Base-by-base conservation (phyloP, 2,329 filamentous ascomycete genomes). In the Calonectria montana region DNA sequence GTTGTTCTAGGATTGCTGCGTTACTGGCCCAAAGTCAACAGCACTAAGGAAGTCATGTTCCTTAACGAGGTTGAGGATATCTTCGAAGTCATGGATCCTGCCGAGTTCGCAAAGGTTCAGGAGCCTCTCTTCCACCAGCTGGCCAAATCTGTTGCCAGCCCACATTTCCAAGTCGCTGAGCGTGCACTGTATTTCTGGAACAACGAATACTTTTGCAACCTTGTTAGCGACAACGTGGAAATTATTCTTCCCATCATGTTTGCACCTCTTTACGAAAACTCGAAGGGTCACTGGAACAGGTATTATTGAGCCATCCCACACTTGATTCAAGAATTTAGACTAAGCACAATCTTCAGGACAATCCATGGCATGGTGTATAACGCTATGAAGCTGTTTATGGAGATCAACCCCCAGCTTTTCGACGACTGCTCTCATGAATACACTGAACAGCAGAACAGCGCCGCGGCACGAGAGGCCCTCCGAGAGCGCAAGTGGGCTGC, bases 281-380 rank as follows among this genome's bases (percentile, higher is more conserved):
- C 96, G 5, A 99, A 99, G 86, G 96, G 96, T 13, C 97, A 99
- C 82, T 99, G 97, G 97, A 99, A 99, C 82, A 91, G 96, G 96
- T 98, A 89, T 80, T 31, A 27, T n/a, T 13, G 5, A 23, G 12
- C 25, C 31, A 37, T n/a, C n/a, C 21, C 12, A 0, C 16, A 12
- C 16, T 13, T 4, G 23, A 23, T n/a, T 23, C 2, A 4, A 12
- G 7, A 65, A 16, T 7, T 2, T 29, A 9, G 29, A 47, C 75
- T 78, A 65, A 78, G 27, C 21, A 87, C 74, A 27, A 16, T 12
- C 62, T 9, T 2, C 75, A 98, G 97, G 80, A 99, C 97, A 9
- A 99, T 99, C 77, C 97, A 99, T 81, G 97, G 97, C 82, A 98
- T 99, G 96, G 97, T 99, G 13, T 98, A 98, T 84, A 99, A 98